These are phyloP conservation scores for Cladorrhinum samala DNA, from an alignment of 495 filamentous ascomycete genomes.

Conservation along the genomic window DNA sequence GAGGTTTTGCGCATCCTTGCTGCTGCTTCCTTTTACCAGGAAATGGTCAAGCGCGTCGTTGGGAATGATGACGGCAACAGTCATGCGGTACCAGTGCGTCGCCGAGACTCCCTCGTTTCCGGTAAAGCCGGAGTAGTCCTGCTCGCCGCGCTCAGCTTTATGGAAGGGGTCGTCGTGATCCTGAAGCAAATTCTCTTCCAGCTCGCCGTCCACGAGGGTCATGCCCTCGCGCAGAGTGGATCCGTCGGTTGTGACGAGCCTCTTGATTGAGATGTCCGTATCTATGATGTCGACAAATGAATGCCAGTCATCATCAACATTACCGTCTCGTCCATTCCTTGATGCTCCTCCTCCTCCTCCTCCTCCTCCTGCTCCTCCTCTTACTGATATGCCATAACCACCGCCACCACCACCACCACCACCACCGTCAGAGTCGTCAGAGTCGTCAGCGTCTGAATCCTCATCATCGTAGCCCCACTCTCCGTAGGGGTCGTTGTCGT, in stretches of 20 bases:
- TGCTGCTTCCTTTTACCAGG: constrained; percentile 1
- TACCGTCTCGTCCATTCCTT: too few species aligned
- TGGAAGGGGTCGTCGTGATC: constrained; percentile 26
- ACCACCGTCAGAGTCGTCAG: constrained; percentile 10
- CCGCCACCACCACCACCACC: neutral
- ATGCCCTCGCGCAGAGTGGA: constrained; percentile 14
- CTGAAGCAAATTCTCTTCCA: constrained; percentile 25
- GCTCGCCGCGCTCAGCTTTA: constrained; percentile 27
- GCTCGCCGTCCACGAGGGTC: constrained; percentile 9
- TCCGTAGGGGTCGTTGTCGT: neutral
- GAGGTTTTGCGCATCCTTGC: constrained; percentile 1
- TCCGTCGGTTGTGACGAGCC: constrained; percentile 26
- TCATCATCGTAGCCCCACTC: constrained; percentile 4
- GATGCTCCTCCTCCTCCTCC: too few species aligned
- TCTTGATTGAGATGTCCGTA: constrained; percentile 11
- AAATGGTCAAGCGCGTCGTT: constrained; percentile 3
- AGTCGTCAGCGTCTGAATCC: constrained; percentile 12
- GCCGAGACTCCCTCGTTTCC: constrained; percentile 31
- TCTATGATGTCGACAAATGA: constrained; percentile 21
- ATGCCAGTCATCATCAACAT: constrained; percentile 8
- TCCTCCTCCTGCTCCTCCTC: too few species aligned
- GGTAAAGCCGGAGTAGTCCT: constrained; percentile 33
- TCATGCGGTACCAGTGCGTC: constrained; percentile 32
- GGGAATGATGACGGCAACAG: constrained; percentile 21
- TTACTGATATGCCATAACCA: too few species aligned